A percentile compares a stretch with the other conserved stretches of the same genome.
phyloP scores from a whole-genome alignment of 1,284 basidiomycete species.

The Marasmius tenuissimus region DNA sequence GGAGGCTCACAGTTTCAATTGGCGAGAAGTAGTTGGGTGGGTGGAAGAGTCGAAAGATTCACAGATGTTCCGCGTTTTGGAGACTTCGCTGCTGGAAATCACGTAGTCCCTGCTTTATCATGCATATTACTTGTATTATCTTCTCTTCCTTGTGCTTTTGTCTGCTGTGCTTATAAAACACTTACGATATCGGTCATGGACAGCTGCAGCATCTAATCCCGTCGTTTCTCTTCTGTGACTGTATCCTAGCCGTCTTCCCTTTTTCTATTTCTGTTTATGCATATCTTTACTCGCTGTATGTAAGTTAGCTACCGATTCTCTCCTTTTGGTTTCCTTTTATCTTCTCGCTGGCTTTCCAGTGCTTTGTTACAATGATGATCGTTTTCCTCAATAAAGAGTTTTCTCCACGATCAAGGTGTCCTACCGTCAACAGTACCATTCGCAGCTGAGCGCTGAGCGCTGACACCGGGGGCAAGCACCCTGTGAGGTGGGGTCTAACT shows the following conservation, averaged over 20 bases:
- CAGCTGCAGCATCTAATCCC: neutral
- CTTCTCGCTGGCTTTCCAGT: neutral
- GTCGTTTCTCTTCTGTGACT: neutral
- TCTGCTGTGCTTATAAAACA: neutral
- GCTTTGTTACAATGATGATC: neutral
- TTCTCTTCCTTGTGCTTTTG: neutral
- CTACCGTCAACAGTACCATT: too few relatives aligned
- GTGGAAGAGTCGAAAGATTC: constrained; percentile 73
- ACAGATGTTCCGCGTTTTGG: constrained; percentile 70
- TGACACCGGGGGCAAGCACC: too few relatives aligned
- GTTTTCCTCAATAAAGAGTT: neutral
- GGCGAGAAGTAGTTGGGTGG: constrained; percentile 77
- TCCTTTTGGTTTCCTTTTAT: neutral
- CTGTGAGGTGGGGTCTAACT: too few relatives aligned
- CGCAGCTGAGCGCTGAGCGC: neutral
- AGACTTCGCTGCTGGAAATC: constrained; percentile 75
- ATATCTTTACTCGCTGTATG: neutral
- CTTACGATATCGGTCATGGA: constrained; percentile 4
- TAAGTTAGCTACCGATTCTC: neutral
- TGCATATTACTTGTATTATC: constrained; percentile 6
- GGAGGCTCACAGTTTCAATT: constrained; percentile 75
- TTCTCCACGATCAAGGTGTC: too few relatives aligned
- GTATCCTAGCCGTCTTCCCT: neutral
- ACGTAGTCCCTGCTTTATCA: constrained; percentile 29
- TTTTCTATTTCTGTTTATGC: neutral